phyloP scores from a whole-genome alignment of 2,329 filamentous ascomycete species.

The Phaeosphaeria sp. region DNA sequence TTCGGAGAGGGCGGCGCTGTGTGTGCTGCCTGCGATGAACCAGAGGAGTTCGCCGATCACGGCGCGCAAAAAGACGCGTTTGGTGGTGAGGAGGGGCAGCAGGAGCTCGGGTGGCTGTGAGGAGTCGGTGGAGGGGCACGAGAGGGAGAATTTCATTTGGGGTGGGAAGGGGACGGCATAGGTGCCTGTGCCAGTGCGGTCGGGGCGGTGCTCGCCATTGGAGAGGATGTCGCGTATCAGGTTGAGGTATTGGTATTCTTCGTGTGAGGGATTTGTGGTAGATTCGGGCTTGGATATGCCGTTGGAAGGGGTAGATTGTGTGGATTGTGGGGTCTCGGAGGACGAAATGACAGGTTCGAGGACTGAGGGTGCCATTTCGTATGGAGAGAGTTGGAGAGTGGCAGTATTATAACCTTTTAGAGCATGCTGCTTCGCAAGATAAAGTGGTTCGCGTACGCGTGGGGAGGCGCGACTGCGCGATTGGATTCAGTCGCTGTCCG shows the following conservation, averaged over 20 bases:
- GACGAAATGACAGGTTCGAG: conserved; percentile 32
- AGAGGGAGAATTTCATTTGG: conserved; percentile 86
- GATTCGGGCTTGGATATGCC: conserved; percentile 1
- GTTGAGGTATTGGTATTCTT: conserved; percentile 93
- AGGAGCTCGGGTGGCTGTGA: conserved; percentile 62
- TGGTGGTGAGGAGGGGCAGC: conserved; percentile 93
- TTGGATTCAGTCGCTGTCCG: conserved; percentile 25
- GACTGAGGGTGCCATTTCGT: conserved; percentile 36
- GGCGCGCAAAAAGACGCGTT: conserved; percentile 91
- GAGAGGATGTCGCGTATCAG: conserved; percentile 85
- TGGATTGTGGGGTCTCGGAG: conserved; percentile 22
- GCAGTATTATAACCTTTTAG: background rate
- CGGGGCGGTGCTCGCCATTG: conserved; percentile 84
- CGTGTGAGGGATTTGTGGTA: conserved; percentile 59
- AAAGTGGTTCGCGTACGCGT: conserved; percentile 34
- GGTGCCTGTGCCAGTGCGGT: conserved; percentile 93
- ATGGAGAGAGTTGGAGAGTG: background rate
- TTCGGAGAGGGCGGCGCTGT: conserved; percentile 75
- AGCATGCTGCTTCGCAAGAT: background rate
- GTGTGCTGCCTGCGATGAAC: conserved; percentile 89
- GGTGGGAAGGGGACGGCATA: conserved; percentile 85
- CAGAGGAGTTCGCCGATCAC: conserved; percentile 93
- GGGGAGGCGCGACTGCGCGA: conserved; percentile 40
- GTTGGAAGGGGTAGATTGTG: conserved; percentile 18
- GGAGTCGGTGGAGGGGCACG: conserved; percentile 55